Base-by-base conservation (phyloP, 75 land plant genomes). In the Pinus taeda region DNA sequence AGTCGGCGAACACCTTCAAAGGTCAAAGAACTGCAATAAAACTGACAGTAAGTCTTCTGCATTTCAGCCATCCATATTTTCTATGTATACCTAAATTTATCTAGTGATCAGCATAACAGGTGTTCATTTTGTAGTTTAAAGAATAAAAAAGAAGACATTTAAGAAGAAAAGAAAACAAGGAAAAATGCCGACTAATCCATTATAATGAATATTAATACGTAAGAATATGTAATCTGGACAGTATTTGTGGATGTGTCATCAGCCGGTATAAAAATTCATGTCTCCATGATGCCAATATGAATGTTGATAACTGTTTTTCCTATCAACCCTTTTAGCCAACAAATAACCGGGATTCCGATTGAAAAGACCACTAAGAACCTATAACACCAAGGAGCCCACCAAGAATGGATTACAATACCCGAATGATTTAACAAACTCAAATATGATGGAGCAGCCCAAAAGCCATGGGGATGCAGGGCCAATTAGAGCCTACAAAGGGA, bases 1-100 rank as follows among this genome's bases (percentile, higher is more conserved):
- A 87, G 69, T 73, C 95, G 79, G 15, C 93, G 80, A 24, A 88
- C 83, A 15, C 85, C 82, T 61, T 76, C 84, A 36, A 93, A 75
- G 7, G 93, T 93, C 80, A 93, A 76, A 29, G 91, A 86, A 64
- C 95, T 91, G 87, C 82, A 79, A 72, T 29, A 56, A 72, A 69
- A 2, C 11, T 11, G 53, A 69, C 20, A 9, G 33, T 69, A 69
- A 69, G 49, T 69, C n/a, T n/a, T 39, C 49, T 69, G 33, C 14
- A 67, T 69, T 45, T 42, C 71, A 42, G 22, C 11, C n/a, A 69
- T 67, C 21, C 22, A 49, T 49, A 49, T 49, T 49, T 49, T 49
- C 53, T 49, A 49, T 9, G 12, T 49, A 49, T 18, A 3, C 1
- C 42, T 30, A 69, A 69, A 7, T 18, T 69, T 21, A 69, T 67